These are phyloP conservation scores for Fereydounia khargensis DNA, from an alignment of 1,284 basidiomycete genomes.

Conservation along the genomic window DNA sequence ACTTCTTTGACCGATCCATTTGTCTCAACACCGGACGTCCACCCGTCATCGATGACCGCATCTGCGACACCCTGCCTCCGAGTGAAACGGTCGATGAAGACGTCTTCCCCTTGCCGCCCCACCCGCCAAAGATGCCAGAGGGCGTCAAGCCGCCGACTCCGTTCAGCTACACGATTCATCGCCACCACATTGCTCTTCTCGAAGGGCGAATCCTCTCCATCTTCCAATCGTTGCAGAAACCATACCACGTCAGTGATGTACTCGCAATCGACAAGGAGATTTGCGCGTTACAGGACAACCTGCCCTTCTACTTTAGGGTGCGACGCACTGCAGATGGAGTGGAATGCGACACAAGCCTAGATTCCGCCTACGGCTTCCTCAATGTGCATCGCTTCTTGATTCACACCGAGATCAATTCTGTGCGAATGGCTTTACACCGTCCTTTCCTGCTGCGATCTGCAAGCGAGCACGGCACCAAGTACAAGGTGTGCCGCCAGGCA, in stretches of 20 bases:
- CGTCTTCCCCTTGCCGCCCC: conserved; percentile 24
- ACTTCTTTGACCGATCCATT: conserved; percentile 34
- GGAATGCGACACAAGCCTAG: conserved; percentile 34
- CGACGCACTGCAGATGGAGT: conserved; percentile 16
- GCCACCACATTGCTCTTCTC: conserved; percentile 34
- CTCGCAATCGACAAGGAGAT: conserved; percentile 34
- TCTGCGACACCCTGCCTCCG: conserved; percentile 43
- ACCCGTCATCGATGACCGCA: conserved; percentile 39
- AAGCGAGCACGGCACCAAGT: conserved; percentile 20
- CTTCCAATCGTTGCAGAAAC: conserved; percentile 28
- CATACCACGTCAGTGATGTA: conserved; percentile 36
- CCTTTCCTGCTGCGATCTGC: conserved; percentile 44
- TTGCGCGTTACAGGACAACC: conserved; percentile 24
- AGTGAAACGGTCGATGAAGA: conserved; percentile 27
- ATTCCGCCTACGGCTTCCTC: conserved; percentile 37
- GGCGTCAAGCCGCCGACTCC: conserved; percentile 33
- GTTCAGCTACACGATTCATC: conserved; percentile 28
- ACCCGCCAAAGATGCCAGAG: conserved; percentile 20
- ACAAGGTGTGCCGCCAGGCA: conserved; percentile 33
- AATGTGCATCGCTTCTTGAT: conserved; percentile 44
- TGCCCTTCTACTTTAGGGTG: conserved; percentile 43
- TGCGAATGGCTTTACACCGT: conserved; percentile 39
- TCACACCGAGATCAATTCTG: conserved; percentile 46
- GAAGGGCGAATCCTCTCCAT: conserved; percentile 21
- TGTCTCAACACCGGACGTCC: conserved; percentile 44